Conservation (phyloP, 2,329 filamentous ascomycete genomes). For the Aplosporella prunicola region DNA sequence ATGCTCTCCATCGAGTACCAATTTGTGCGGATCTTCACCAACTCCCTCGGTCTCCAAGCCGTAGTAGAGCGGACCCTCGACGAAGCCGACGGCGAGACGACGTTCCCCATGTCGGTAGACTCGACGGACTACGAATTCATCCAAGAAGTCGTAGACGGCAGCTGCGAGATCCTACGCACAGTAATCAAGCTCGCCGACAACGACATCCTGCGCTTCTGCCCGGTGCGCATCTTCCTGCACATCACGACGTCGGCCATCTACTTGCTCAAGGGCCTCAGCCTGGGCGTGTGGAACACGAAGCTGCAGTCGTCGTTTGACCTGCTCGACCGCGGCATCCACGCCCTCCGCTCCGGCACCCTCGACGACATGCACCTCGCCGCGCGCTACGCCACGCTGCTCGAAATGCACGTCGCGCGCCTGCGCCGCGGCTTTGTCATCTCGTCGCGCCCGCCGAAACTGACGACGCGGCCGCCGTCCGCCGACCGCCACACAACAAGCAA, state of each 20-base stretch:
- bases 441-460: constrained; percentile 25
- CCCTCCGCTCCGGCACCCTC: constrained; percentile 38
- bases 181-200: constrained; percentile 40
- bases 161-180: constrained; percentile 42
- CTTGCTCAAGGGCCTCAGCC: constrained; percentile 42
- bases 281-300: constrained; percentile 41
- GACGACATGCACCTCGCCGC: constrained; percentile 46
- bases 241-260: constrained; percentile 48
- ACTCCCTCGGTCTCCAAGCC: constrained; percentile 46
- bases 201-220: constrained; percentile 41
- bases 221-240: constrained; percentile 45
- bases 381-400: constrained; percentile 41
- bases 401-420: constrained; percentile 32
- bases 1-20: constrained; percentile 46
- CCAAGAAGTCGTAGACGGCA: constrained; percentile 46
- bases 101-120: constrained; percentile 34
- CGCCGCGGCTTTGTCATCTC: constrained; percentile 29
- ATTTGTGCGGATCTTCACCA: constrained; percentile 35
- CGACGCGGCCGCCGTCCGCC: constrained; percentile 21
- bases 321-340: constrained; percentile 39
- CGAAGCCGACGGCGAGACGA: constrained; percentile 19
- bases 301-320: constrained; percentile 40
- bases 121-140: constrained; percentile 47
- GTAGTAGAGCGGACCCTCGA: constrained; percentile 46
- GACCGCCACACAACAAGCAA: too few relatives aligned